A percentile compares a stretch with the other conserved stretches of the same genome.
Conservation (phyloP, 345 rosid species). For the Acer campestre region DNA sequence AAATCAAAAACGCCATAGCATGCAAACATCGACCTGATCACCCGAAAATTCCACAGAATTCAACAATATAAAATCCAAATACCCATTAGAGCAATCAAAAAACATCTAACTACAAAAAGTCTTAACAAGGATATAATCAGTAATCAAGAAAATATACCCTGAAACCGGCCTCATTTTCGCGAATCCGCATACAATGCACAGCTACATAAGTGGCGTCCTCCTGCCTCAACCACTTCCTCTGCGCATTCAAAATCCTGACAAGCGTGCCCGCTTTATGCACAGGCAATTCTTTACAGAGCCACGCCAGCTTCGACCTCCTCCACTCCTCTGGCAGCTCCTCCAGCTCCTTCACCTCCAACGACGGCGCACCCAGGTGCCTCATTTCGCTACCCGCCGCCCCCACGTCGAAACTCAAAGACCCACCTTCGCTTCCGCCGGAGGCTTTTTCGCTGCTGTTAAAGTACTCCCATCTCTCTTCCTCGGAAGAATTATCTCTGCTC, state of each 20-base stretch:
- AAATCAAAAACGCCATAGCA: neutral
- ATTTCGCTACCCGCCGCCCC: slow-evolving; percentile 38
- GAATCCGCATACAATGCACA: slow-evolving; percentile 75
- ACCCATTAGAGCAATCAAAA: neutral
- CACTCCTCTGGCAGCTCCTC: slow-evolving; percentile 87
- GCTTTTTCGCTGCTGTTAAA: neutral
- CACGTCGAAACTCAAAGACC: slow-evolving; percentile 24
- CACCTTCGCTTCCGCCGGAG: neutral
- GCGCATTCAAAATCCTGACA: slow-evolving; percentile 64
- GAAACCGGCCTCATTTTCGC: slow-evolving; percentile 79
- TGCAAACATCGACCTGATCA: neutral
- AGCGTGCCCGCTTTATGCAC: slow-evolving; percentile 59
- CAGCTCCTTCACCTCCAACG: slow-evolving; percentile 62
- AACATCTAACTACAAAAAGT: too few relatives aligned
- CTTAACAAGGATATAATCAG: neutral
- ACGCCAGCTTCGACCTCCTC: slow-evolving; percentile 81
- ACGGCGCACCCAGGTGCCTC: slow-evolving; percentile 46
- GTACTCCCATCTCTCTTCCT: slow-evolving; percentile 26
- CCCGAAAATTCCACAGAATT: neutral
- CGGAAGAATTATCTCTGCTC: slow-evolving; percentile 14
- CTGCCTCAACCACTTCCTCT: slow-evolving; percentile 83
- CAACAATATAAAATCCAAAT: neutral
- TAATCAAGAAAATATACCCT: slow-evolving; percentile 38
- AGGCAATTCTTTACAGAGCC: slow-evolving; percentile 91
- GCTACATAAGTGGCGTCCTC: slow-evolving; percentile 75